Evolutionary conservation across 768 basidiomycete species (phyloP).

Genomic region (Suillus plorans): DNA sequence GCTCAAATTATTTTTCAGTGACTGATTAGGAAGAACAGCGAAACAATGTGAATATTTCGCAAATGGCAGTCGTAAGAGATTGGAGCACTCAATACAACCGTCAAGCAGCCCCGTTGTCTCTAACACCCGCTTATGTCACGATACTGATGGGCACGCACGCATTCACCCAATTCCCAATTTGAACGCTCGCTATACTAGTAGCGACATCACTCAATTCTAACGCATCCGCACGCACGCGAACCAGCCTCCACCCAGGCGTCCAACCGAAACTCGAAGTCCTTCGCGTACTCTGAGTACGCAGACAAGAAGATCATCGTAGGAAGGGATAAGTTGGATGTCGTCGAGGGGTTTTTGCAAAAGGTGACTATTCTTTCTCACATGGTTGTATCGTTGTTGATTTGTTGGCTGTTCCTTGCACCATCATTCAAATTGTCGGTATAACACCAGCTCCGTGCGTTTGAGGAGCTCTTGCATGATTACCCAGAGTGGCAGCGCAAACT

Average conservation of each 20-base stretch:
- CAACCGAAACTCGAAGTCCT: conserved; percentile 89
- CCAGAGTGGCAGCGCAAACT: conserved; percentile 90
- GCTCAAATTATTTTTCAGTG: too few relatives aligned
- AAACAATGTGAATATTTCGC: too few relatives aligned
- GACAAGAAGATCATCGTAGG: conserved; percentile 99
- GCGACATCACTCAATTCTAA: background rate
- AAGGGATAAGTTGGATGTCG: conserved; percentile 96
- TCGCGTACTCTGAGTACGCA: conserved; percentile 67
- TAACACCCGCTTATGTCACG: too few relatives aligned
- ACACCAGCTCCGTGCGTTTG: conserved; percentile 83
- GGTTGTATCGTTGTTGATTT: background rate
- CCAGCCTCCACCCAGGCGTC: conserved; percentile 73
- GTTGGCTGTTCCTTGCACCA: background rate
- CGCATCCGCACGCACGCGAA: background rate
- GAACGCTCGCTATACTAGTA: too few relatives aligned
- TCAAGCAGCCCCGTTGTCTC: too few relatives aligned
- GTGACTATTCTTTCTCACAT: conserved; percentile 32
- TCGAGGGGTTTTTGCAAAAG: conserved; percentile 97
- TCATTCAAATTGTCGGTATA: background rate
- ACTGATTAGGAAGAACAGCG: too few relatives aligned
- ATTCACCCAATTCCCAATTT: too few relatives aligned
- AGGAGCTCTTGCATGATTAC: conserved; percentile 90
- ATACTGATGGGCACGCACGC: too few relatives aligned
- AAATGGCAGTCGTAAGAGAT: too few relatives aligned
- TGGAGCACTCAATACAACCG: too few relatives aligned